phyloP scores from a whole-genome alignment of 2,329 filamentous ascomycete species.

The Orbilia javanica region DNA sequence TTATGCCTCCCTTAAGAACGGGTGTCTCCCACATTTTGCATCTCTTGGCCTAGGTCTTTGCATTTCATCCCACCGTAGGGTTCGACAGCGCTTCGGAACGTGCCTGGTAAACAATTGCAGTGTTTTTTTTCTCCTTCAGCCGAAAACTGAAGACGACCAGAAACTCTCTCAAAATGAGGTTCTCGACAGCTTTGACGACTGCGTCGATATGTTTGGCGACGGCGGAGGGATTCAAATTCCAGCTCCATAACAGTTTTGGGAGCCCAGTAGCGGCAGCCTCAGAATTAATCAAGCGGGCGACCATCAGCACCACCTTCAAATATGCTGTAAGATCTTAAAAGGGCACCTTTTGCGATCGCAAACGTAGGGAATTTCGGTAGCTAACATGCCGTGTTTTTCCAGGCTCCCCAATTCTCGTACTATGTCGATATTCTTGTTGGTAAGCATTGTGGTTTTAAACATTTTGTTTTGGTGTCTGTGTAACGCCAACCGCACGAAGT shows the following conservation, averaged over 20 bases:
- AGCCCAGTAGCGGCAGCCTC: slow-evolving; percentile 23
- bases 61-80: slow-evolving; percentile 31
- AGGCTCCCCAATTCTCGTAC: slow-evolving; percentile 58
- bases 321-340: slow-evolving; percentile 54
- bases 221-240: slow-evolving; percentile 54
- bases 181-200: slow-evolving; percentile 40
- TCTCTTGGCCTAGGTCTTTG: slow-evolving; percentile 39
- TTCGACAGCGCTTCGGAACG: slow-evolving; percentile 35
- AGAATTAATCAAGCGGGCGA: slow-evolving; percentile 39
- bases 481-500: slow-evolving; percentile 23
- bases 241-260: slow-evolving; percentile 30
- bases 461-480: slow-evolving; percentile 44
- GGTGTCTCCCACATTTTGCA: slow-evolving; percentile 38
- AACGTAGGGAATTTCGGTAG: neutral
- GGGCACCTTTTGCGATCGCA: neutral
- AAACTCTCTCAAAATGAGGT: slow-evolving; percentile 32
- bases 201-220: slow-evolving; percentile 51
- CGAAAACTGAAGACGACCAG: slow-evolving; percentile 7
- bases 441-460: slow-evolving; percentile 11
- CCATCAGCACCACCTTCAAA: slow-evolving; percentile 55
- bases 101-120: slow-evolving; percentile 30
- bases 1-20: slow-evolving; percentile 46
- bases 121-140: slow-evolving; percentile 38
- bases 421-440: slow-evolving; percentile 56
- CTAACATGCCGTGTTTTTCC: slow-evolving; percentile 15